phyloP scores from a whole-genome alignment of 2,329 filamentous ascomycete species.

The Neonectria sp. region DNA sequence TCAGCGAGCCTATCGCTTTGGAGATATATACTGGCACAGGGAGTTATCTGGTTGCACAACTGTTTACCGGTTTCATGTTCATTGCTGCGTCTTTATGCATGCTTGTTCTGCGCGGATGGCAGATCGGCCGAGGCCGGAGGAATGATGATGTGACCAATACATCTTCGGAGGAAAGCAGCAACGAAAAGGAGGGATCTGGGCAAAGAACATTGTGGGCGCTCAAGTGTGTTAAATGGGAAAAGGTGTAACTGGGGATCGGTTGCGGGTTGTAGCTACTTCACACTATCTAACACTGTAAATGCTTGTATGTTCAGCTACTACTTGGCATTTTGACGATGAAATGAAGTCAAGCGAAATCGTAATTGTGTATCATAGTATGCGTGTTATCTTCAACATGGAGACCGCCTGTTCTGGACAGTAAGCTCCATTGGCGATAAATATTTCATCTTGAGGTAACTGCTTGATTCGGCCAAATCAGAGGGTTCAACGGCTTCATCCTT shows the following conservation, averaged over 20 bases:
- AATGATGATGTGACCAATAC: neutral
- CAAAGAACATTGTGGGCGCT: neutral
- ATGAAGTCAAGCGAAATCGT: no score
- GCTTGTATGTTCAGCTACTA: no score
- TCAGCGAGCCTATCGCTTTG: conserved; percentile 34
- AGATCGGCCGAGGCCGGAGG: neutral
- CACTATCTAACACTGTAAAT: no score
- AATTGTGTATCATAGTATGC: no score
- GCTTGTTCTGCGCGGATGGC: conserved; percentile 12
- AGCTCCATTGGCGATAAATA: no score
- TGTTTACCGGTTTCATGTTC: conserved; percentile 33
- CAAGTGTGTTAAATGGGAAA: neutral
- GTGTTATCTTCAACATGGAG: no score
- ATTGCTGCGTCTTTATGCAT: conserved; percentile 17
- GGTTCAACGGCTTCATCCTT: no score
- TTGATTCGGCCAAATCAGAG: no score
- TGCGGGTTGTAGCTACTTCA: no score
- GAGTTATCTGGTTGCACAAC: conserved; percentile 31
- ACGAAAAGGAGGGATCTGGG: neutral
- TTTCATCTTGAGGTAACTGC: no score
- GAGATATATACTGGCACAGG: conserved; percentile 26
- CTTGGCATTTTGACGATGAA: no score
- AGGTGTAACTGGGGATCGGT: neutral
- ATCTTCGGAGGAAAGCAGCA: neutral
- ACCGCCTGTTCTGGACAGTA: no score